Base-by-base conservation (phyloP, 306 rosid species). In the Mimosa bimucronata region DNA sequence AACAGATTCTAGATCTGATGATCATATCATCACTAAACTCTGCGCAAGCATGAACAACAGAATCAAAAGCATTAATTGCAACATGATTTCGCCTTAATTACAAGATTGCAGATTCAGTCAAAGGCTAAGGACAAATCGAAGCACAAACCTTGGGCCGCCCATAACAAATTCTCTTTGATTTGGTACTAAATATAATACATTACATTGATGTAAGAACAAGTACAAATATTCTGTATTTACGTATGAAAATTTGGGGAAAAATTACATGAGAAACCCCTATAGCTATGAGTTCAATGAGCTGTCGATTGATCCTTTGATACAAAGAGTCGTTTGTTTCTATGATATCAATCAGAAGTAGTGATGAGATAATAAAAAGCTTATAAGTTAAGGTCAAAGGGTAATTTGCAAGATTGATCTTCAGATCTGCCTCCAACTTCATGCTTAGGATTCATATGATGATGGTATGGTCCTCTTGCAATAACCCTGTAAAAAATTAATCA, bases 401-500 rank as follows among this genome's bases (percentile, higher is more conserved):
- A 34, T 34, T 77, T 74, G 55, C 81, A 69, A 74, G 73, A 61
- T 30, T 73, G 83, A 44, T 50, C 84, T 76, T 81, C 71, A 46
- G 81, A 66, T 48, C 34, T 46, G 60, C 5, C 60, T 13, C 68
- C 50, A 45, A 15, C 89, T 3, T 64, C 83, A 18, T 74, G 31
- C 48, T 77, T 76, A n/a, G 86, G 58, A 52, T 79, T 78, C 83
- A 86, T 62, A 67, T 83, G 91, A 66, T 87, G 89, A 67, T 83
- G 91, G 66, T 87, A 91, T 13, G 96, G 91, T 21, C 86, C 83
- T 79, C 79, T 82, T 0, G 90, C 88, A 6, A 78, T 52, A 16
- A 83, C 93, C 82, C 96, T 89, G 82, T n/a, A n/a, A 52, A 82
- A 76, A 67, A 69, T 58, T 4, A 25, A 25, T 2, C 21, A 31